Evolutionary conservation across 768 basidiomycete species (phyloP), one percentile per base, ranked within the genome.

Genomic region (Serendipita sp.): DNA sequence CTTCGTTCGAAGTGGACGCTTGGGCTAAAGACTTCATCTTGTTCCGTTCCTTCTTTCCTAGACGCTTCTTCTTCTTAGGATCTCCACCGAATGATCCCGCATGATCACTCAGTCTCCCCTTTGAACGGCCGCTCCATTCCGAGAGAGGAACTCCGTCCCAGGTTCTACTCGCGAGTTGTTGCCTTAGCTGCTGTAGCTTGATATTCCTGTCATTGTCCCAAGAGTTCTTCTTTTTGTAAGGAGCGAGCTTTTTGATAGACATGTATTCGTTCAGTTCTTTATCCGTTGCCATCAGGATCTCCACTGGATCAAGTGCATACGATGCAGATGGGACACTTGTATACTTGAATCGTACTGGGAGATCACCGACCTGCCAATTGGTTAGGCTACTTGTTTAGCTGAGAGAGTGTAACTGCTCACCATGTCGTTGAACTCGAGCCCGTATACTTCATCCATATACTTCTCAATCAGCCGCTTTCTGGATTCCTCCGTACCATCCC

Each of bases 311-410:
- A 43, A 99, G 81, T 1, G 81, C 83, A 72, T 79, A 94, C 33
- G 71, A 72, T 64, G 85, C 78, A 0, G 82, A 69, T 44, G 82
- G 72, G 34, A 87, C 81, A 44, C 83, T 77, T n/a, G 82, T 77
- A 70, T 99, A 99, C 72, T 88, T 85, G 81, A 99, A 99, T 11
- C 91, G 86, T 0, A 93, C 98, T 1, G 92, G 86, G 69, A 93
- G 75, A 70, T 85, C 90, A 4, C 84, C 93, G 60, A 95, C 85
- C 94, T 94, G 69, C 24, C 60, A 20, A 28, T 61, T 45, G 62
- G 34, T 45, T 9, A 61, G 51, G 3, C 14, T 61, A 14, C 44
- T 60, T 34, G 62, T 33, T 62, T 31, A 60, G 44, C 26, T 33
- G 48, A 42, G 31, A 56, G 56, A 42, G 42, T 3, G 43, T 3